Conservation (phyloP, 352 stramenopile genomes). For the Globisporangium spinosum region DNA sequence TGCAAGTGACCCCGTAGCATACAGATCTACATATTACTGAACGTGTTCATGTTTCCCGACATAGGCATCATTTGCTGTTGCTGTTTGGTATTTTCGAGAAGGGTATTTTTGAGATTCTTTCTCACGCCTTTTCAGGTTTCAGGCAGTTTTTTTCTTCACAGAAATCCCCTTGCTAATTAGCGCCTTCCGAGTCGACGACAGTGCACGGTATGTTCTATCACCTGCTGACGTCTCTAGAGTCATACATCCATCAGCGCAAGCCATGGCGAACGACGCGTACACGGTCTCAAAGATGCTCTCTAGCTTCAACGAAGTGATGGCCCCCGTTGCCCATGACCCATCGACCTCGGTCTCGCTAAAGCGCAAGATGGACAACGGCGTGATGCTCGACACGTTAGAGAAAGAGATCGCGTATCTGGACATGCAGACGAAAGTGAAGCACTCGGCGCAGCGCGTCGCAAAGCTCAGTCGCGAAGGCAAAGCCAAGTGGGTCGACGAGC, state of each 20-base stretch:
- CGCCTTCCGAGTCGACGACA: too few relatives aligned
- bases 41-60: not conserved
- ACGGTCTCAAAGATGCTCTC: constrained; percentile 85
- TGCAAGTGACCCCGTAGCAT: not conserved
- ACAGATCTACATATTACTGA: not conserved
- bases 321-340: constrained; percentile 43
- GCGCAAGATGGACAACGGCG: constrained; percentile 68
- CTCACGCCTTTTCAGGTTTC: not conserved
- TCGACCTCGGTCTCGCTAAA: constrained; percentile 59
- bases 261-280: constrained; percentile 53
- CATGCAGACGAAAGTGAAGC: constrained; percentile 69
- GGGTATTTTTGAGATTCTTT: not conserved
- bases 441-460: constrained; percentile 55
- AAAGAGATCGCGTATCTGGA: constrained; percentile 78
- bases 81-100: not conserved
- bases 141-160: not conserved
- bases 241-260: not conserved
- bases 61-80: not conserved
- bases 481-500: constrained; percentile 38
- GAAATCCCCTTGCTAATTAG: not conserved
- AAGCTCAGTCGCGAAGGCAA: constrained; percentile 34
- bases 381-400: constrained; percentile 73
- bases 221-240: not conserved
- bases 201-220: too few relatives aligned
- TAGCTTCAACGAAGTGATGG: constrained; percentile 80